Evolutionary conservation across 2,329 filamentous ascomycete species (phyloP).

Genomic region (Monilinia fructigena): DNA sequence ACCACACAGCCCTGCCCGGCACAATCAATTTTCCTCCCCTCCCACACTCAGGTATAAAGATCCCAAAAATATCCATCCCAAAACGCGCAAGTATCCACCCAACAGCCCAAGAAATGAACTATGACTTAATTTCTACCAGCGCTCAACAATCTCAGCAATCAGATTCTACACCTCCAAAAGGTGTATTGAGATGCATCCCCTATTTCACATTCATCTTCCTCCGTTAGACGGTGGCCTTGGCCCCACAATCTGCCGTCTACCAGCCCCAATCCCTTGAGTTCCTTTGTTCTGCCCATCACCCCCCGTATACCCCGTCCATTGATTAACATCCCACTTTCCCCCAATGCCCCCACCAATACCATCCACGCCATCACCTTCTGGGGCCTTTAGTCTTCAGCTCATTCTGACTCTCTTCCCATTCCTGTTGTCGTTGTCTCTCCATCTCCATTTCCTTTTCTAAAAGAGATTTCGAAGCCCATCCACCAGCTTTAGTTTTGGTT

Average conservation of each 20-base stretch:
- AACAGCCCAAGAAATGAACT: not conserved
- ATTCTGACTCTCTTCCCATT: conserved; percentile 73
- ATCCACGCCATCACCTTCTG: conserved; percentile 52
- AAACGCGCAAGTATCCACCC: conserved; percentile 4
- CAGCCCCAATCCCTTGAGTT: conserved; percentile 63
- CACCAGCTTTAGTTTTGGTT: conserved; percentile 51
- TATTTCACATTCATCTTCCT: conserved; percentile 1
- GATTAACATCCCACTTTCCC: conserved; percentile 63
- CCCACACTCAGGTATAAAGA: not conserved
- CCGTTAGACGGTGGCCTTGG: conserved; percentile 57
- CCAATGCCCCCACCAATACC: conserved; percentile 66
- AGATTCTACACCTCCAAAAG: too few species aligned
- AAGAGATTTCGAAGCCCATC: conserved; percentile 54
- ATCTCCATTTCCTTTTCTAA: conserved; percentile 61
- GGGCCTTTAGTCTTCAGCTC: conserved; percentile 52
- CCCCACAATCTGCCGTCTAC: conserved; percentile 75
- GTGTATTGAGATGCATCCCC: not conserved
- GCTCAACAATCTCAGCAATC: not conserved
- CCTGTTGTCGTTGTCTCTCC: conserved; percentile 56
- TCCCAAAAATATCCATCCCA: conserved; percentile 13
- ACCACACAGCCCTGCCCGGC: not conserved
- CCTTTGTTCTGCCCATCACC: conserved; percentile 73
- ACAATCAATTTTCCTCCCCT: not conserved
- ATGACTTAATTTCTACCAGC: not conserved
- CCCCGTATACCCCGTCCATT: conserved; percentile 67